These are phyloP conservation scores for Huntiella omanensis DNA, from an alignment of 2,329 filamentous ascomycete species.

Conservation along the genomic window DNA sequence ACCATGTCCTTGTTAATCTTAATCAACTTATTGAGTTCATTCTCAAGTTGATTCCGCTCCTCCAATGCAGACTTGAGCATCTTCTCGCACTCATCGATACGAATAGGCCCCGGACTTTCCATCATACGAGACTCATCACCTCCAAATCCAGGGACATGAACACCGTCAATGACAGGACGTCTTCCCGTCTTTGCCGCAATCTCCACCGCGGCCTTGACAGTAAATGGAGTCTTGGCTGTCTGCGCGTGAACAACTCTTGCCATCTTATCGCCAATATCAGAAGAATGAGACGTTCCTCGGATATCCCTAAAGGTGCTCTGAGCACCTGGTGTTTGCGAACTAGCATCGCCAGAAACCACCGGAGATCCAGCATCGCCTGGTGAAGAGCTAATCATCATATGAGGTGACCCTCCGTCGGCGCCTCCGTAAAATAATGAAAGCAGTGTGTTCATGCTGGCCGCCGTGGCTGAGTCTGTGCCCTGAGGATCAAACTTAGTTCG, in stretches of 20 bases:
- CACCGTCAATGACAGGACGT: too few relatives aligned
- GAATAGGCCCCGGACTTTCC: conserved; percentile 33
- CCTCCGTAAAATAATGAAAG: conserved; percentile 22
- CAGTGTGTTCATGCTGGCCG: conserved; percentile 33
- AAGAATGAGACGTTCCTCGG: too few relatives aligned
- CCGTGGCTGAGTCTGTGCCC: conserved; percentile 14
- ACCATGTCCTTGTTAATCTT: conserved; percentile 39
- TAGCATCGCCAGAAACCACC: too few relatives aligned
- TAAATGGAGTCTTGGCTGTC: too few relatives aligned
- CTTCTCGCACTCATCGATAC: conserved; percentile 42
- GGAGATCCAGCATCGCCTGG: background rate
- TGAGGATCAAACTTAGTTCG: conserved; percentile 16
- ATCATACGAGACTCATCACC: conserved; percentile 11
- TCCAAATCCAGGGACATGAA: background rate
- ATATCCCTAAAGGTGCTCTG: too few relatives aligned
- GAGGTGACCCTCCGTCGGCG: background rate
- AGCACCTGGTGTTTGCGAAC: too few relatives aligned
- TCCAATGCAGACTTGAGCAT: conserved; percentile 32
- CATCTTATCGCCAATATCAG: too few relatives aligned
- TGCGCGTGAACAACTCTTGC: too few relatives aligned
- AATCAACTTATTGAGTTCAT: conserved; percentile 38
- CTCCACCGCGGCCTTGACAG: too few relatives aligned
- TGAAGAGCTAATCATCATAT: background rate
- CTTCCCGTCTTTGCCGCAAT: too few relatives aligned
- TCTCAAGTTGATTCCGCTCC: conserved; percentile 44